phyloP scores from a whole-genome alignment of 805 yeast species.

The Pichia californica region DNA sequence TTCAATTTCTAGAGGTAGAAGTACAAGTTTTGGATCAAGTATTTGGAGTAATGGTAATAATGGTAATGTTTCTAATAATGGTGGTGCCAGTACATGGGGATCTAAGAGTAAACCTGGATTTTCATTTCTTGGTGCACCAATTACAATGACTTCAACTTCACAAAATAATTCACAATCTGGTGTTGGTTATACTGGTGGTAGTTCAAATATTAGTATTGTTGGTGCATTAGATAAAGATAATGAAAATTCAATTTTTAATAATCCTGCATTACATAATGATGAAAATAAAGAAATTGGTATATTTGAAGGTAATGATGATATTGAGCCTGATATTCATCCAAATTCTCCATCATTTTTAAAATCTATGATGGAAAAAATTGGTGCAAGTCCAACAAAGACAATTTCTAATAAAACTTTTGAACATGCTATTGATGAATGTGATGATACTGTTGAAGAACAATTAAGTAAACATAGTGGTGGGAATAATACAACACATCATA shows the following conservation, averaged over 20 bases:
- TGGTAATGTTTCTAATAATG: constrained; percentile 1
- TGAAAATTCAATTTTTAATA: background rate
- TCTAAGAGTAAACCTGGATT: constrained; percentile 2
- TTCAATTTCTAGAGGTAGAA: constrained; percentile 24
- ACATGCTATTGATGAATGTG: constrained; percentile 5
- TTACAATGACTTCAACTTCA: constrained; percentile 3
- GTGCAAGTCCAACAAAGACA: constrained; percentile 29
- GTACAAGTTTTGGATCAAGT: constrained; percentile 31
- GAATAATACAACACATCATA: background rate
- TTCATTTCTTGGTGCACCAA: constrained; percentile 11
- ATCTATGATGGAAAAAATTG: constrained; percentile 32
- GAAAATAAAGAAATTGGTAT: background rate
- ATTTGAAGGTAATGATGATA: background rate
- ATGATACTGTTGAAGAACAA: constrained; percentile 8
- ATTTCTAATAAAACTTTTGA: constrained; percentile 14
- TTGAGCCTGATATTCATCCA: constrained; percentile 8
- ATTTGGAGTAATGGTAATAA: constrained; percentile 27
- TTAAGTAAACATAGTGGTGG: constrained; percentile 2
- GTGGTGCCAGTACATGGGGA: constrained; percentile 3
- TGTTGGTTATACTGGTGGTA: background rate
- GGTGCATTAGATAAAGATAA: background rate
- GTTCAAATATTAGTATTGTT: background rate
- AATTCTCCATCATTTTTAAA: constrained; percentile 34
- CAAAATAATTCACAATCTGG: background rate
- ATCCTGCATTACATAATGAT: background rate